Evolutionary conservation across 495 filamentous ascomycete species (phyloP).

Genomic region (Pseudomonodictys pantanalensis): DNA sequence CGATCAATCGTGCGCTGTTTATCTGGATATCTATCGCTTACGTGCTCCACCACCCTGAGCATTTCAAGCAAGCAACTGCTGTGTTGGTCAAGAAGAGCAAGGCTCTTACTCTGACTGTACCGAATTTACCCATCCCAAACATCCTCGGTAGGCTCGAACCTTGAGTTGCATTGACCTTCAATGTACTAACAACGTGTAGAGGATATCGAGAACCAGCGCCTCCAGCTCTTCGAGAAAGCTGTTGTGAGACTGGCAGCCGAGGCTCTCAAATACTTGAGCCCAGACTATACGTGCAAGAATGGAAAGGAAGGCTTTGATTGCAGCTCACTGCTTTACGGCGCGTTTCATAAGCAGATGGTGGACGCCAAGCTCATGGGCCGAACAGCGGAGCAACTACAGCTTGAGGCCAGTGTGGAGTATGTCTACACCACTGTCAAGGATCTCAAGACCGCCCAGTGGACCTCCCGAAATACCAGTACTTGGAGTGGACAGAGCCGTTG

Average conservation of each 20-base stretch:
- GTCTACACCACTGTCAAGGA: background rate
- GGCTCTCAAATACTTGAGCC: background rate
- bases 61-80: conserved; percentile 7
- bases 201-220: background rate
- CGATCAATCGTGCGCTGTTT: conserved; percentile 37
- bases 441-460: background rate
- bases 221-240: background rate
- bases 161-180: background rate
- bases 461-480: too few species aligned
- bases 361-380: background rate
- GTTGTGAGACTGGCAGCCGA: background rate
- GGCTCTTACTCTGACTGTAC: background rate
- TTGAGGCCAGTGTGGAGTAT: background rate
- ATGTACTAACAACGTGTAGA: background rate
- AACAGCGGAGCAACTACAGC: background rate
- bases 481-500: background rate
- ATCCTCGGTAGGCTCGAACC: background rate
- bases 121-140: background rate
- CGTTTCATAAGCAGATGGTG: background rate
- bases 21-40: conserved; percentile 45
- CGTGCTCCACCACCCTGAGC: conserved; percentile 33
- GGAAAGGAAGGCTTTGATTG: background rate
- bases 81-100: conserved; percentile 6
- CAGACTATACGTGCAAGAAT: background rate
- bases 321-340: background rate